These are phyloP conservation scores for Exophiala mesophila DNA, from an alignment of 2,329 filamentous ascomycete species.

Conservation along the genomic window DNA sequence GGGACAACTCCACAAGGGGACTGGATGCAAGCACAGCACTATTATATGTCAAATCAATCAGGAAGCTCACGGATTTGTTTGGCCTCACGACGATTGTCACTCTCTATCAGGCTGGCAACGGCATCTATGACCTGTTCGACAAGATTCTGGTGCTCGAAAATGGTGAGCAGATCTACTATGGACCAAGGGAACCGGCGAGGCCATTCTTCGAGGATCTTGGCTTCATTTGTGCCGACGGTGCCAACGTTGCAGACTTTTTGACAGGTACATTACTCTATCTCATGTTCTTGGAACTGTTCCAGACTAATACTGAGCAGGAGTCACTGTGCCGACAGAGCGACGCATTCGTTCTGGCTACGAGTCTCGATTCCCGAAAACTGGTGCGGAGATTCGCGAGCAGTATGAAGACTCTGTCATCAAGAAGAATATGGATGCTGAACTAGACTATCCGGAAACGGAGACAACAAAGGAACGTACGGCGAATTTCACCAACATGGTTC, in stretches of 20 bases:
- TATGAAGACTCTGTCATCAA: slow-evolving; percentile 53
- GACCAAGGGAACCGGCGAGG: slow-evolving; percentile 55
- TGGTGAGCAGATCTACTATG: slow-evolving; percentile 72
- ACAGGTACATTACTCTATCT: slow-evolving; percentile 47
- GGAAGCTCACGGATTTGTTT: slow-evolving; percentile 45
- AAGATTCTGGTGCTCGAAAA: slow-evolving; percentile 70
- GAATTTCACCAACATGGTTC: not conserved
- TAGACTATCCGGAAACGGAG: slow-evolving; percentile 50
- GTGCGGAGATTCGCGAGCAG: slow-evolving; percentile 53
- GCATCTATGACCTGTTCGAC: slow-evolving; percentile 60
- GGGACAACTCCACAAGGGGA: slow-evolving; percentile 45
- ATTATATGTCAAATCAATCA: slow-evolving; percentile 52
- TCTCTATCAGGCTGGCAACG: slow-evolving; percentile 53
- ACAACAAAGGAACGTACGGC: slow-evolving; percentile 38
- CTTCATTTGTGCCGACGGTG: slow-evolving; percentile 60
- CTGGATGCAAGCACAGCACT: slow-evolving; percentile 53
- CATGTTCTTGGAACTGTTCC: not conserved
- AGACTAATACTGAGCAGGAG: slow-evolving; percentile 34
- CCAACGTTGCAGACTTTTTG: slow-evolving; percentile 66
- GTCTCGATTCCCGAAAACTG: slow-evolving; percentile 56
- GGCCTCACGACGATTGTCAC: slow-evolving; percentile 50
- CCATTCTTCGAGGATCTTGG: slow-evolving; percentile 64
- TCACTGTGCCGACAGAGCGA: slow-evolving; percentile 58
- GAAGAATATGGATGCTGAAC: slow-evolving; percentile 50
- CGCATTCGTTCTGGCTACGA: slow-evolving; percentile 55